Evolutionary conservation across 805 yeast genomes (phyloP).

Genomic region (Soucietia sequanensis): DNA sequence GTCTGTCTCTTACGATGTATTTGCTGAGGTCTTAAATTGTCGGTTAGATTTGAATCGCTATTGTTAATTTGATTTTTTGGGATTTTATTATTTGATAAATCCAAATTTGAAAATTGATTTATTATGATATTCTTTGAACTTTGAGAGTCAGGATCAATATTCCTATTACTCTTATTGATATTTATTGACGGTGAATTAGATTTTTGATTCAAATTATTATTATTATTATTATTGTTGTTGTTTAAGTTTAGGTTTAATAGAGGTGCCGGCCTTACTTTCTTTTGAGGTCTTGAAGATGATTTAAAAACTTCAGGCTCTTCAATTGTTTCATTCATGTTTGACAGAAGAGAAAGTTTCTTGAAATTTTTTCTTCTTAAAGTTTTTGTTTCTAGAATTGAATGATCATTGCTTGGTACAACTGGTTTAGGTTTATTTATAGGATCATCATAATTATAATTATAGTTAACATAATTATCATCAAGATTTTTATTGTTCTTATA

Average conservation of each 20-base stretch:
- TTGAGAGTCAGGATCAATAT: slow-evolving; percentile 23
- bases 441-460: too few species aligned
- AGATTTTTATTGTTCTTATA: too few species aligned
- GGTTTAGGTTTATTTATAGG: too few species aligned
- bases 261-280: slow-evolving; percentile 31
- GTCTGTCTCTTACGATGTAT: slow-evolving; percentile 37
- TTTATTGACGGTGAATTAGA: slow-evolving; percentile 6
- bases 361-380: slow-evolving; percentile 40
- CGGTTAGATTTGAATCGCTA: too few species aligned
- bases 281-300: slow-evolving; percentile 2
- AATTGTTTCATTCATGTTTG: slow-evolving; percentile 1
- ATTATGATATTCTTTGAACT: slow-evolving; percentile 20
- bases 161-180: slow-evolving; percentile 16
- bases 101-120: slow-evolving; percentile 27
- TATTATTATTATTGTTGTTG: slow-evolving; percentile 6
- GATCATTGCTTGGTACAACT: too few species aligned
- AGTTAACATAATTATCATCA: too few species aligned
- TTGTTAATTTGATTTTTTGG: too few species aligned
- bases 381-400: slow-evolving; percentile 30
- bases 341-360: slow-evolving; percentile 31
- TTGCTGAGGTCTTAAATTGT: neutral
- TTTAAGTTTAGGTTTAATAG: slow-evolving; percentile 22
- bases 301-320: neutral
- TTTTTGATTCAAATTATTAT: neutral
- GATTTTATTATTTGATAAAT: slow-evolving; percentile 10